Percentiles rank a stretch among this genome's conserved stretches.
Evolutionary conservation across 768 basidiomycete genomes (phyloP).

Genomic region (Xanthoconium stramineum): DNA sequence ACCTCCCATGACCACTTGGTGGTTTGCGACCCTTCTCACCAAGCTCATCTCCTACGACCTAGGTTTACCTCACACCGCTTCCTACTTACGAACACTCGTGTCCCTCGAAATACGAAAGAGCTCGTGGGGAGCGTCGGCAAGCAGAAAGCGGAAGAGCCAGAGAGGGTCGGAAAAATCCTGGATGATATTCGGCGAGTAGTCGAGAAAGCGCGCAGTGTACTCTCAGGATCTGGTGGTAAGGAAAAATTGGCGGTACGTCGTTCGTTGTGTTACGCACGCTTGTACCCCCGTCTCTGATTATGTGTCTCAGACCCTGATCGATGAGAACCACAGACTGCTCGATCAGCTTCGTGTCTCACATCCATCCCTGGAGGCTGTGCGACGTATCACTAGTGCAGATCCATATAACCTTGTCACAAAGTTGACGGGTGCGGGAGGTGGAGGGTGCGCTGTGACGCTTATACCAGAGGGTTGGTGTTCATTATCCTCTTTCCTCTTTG

Average conservation of each 20-base stretch:
- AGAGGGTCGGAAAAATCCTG: constrained; percentile 72
- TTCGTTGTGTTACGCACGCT: background rate
- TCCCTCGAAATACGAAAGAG: constrained; percentile 92
- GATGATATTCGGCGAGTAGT: constrained; percentile 80
- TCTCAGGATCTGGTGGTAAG: constrained; percentile 50
- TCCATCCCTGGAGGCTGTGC: constrained; percentile 78
- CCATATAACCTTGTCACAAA: constrained; percentile 84
- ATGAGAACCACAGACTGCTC: constrained; percentile 87
- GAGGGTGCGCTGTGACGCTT: constrained; percentile 95
- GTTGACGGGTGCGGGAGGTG: constrained; percentile 96
- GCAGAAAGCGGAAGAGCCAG: constrained; percentile 80
- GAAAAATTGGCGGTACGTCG: constrained; percentile 52
- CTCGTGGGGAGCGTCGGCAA: constrained; percentile 87
- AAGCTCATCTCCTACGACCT: background rate
- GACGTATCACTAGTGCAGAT: constrained; percentile 56
- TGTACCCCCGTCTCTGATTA: background rate
- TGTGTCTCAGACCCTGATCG: constrained; percentile 64
- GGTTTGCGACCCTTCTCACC: background rate
- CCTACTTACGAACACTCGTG: constrained; percentile 88
- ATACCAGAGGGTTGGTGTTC: constrained; percentile 79
- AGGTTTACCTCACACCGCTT: constrained; percentile 92
- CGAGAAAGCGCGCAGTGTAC: constrained; percentile 71
- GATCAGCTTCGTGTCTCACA: constrained; percentile 89
- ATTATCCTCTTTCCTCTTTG: background rate
- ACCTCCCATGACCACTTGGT: background rate